A percentile compares a stretch with the other conserved stretches of the same genome.
These are phyloP conservation scores for Ilex paraguariensis DNA, from an alignment of 305 asterid genomes.

Conservation along the genomic window DNA sequence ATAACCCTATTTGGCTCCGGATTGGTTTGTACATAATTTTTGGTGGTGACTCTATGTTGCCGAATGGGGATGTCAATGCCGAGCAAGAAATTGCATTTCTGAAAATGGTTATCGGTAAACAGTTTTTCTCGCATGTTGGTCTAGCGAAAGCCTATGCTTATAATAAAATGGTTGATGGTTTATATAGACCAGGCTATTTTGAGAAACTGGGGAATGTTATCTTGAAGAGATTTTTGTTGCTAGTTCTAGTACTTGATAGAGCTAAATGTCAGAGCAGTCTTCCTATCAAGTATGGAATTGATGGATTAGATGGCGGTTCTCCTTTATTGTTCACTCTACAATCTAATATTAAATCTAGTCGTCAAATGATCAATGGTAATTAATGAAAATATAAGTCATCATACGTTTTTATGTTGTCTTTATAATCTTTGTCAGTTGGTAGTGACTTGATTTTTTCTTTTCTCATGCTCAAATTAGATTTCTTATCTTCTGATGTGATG, in stretches of 20 bases:
- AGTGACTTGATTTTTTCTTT: slow-evolving; percentile 16
- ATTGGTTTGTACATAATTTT: slow-evolving; percentile 73
- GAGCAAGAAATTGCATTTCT: slow-evolving; percentile 82
- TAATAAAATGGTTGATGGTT: slow-evolving; percentile 92
- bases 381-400: neutral
- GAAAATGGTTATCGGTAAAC: slow-evolving; percentile 81
- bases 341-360: slow-evolving; percentile 74
- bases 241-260: slow-evolving; percentile 76
- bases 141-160: slow-evolving; percentile 84
- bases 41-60: slow-evolving; percentile 88
- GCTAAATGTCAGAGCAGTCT: slow-evolving; percentile 77
- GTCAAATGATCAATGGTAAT: slow-evolving; percentile 75
- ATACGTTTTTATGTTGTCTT: neutral
- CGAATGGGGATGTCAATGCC: slow-evolving; percentile 52
- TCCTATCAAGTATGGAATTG: slow-evolving; percentile 92
- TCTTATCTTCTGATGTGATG: slow-evolving; percentile 91
- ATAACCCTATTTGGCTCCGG: slow-evolving; percentile 86
- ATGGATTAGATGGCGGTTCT: slow-evolving; percentile 97
- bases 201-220: slow-evolving; percentile 87
- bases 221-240: slow-evolving; percentile 87
- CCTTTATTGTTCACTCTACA: slow-evolving; percentile 68
- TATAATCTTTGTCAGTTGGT: slow-evolving; percentile 11
- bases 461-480: slow-evolving; percentile 39
- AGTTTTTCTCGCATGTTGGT: slow-evolving; percentile 70
- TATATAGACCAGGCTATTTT: slow-evolving; percentile 94